Evolutionary conservation across 495 filamentous ascomycete genomes (phyloP), one percentile per base, ranked within the genome.

Genomic region (Talaromyces adpressus): DNA sequence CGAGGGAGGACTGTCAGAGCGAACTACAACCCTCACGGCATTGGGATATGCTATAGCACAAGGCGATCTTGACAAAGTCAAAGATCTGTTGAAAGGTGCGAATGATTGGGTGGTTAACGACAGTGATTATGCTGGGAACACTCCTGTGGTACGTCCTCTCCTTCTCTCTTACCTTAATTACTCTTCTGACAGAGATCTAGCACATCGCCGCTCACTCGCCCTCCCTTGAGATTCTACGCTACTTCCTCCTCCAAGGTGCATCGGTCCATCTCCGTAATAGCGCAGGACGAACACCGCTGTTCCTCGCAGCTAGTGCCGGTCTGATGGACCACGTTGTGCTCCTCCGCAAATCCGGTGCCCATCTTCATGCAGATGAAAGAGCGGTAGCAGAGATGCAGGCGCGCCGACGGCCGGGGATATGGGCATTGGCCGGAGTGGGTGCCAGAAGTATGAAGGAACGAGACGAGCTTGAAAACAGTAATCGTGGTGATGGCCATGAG

Each of bases 91-190:
- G 61, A 85, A 84, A 30, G 80, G 80, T 6, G 89, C 90, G 63
- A 73, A 79, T 18, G 78, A 85, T 63, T 87, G 84, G 76, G 75
- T 96, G 18, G 76, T 96, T 14, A 89, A 90, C 68, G 85, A 87
- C 62, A 83, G 85, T 45, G 93, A 97, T 72, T 96, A 96, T 70
- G 90, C 88, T 11, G 91, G 91, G 27, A 96, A 96, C 73, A 95
- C 93, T n/a, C 90, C 91, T 9, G 71, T 90, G 64, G 86, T 89
- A 73, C 78, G 85, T 25, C 29, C 6, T 27, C 20, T 27, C 32
- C 36, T 27, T 58, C n/a, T 65, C 58, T 63, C 36, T 45, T 6
- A 11, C 7, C 58, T 57, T 14, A 23, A 41, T 20, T 53, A 57
- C 39, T 1, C 12, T 52, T 45, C 20, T 61, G 36, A 20, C 49